These are phyloP conservation scores for Aspergillus incahuasiensis DNA, from an alignment of 495 filamentous ascomycete genomes.

Conservation along the genomic window DNA sequence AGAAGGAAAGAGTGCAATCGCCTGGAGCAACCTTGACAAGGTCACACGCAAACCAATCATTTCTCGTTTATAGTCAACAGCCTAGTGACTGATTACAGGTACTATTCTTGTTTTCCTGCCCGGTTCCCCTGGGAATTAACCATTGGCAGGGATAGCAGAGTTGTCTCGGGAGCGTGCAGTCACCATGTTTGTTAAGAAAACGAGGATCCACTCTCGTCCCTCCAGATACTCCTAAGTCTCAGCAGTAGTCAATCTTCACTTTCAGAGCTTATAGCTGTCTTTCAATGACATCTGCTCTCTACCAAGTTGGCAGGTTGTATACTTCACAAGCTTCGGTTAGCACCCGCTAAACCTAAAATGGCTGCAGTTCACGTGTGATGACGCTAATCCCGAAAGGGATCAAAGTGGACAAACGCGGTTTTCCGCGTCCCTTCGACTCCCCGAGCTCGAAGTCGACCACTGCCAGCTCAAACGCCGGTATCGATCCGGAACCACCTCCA, in stretches of 20 bases:
- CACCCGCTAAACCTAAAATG: conserved; percentile 1
- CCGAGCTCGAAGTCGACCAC: conserved; percentile 3
- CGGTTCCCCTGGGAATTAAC: background rate
- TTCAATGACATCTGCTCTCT: background rate
- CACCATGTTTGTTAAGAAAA: background rate
- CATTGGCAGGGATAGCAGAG: background rate
- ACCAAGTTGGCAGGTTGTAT: background rate
- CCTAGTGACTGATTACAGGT: no score
- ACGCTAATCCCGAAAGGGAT: conserved; percentile 30
- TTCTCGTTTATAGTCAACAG: no score
- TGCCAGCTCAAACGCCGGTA: background rate
- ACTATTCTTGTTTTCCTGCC: background rate
- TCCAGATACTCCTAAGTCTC: no score
- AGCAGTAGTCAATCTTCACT: no score
- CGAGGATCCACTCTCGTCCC: background rate
- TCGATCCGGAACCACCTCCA: background rate
- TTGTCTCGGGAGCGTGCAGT: conserved; percentile 2
- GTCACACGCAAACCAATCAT: no score
- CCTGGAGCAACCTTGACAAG: background rate
- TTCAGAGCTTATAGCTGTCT: background rate
- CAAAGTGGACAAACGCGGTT: conserved; percentile 41
- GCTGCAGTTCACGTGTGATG: background rate
- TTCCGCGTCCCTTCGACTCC: conserved; percentile 19
- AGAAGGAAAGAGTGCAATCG: background rate
- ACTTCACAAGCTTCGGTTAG: background rate